A percentile compares a stretch with the other conserved stretches of the same genome.
These are phyloP conservation scores for Strigomonas culicis DNA, from an alignment of 208 protist genomes.

Conservation along the genomic window DNA sequence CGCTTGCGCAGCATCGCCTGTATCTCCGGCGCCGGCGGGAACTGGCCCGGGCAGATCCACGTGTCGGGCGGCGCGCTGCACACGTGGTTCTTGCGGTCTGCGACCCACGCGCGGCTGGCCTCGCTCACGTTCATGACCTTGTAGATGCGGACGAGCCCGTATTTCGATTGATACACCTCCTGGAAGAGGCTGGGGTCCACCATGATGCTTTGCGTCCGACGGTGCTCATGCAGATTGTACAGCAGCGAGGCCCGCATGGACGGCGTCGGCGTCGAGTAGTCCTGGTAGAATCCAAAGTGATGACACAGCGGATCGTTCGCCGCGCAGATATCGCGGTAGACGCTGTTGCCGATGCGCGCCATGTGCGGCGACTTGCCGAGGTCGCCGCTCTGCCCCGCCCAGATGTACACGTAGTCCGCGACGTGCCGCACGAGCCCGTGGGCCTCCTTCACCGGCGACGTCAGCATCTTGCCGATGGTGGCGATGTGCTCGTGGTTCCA, in stretches of 20 bases:
- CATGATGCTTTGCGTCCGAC: background rate
- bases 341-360: conserved; percentile 71
- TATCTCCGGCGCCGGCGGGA: conserved; percentile 67
- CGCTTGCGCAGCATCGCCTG: conserved; percentile 60
- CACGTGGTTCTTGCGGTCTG: conserved; percentile 43
- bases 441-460: conserved; percentile 82
- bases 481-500: conserved; percentile 99
- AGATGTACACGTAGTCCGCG: conserved; percentile 97
- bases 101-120: conserved; percentile 58
- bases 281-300: conserved; percentile 35
- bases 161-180: conserved; percentile 91
- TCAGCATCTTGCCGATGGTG: conserved; percentile 91
- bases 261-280: conserved; percentile 27
- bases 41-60: conserved; percentile 70
- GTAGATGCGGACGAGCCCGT: conserved; percentile 98
- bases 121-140: conserved; percentile 89
- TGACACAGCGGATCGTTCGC: conserved; percentile 48
- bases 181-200: conserved; percentile 43
- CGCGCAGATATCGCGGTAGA: conserved; percentile 72
- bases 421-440: conserved; percentile 90
- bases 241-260: conserved; percentile 54
- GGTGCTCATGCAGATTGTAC: conserved; percentile 45
- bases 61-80: conserved; percentile 43
- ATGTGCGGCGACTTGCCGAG: conserved; percentile 61
- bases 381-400: conserved; percentile 31